Evolutionary conservation across 2,329 filamentous ascomycete genomes (phyloP), one percentile per base, ranked within the genome.

Genomic region (Drechslerella dactyloides): DNA sequence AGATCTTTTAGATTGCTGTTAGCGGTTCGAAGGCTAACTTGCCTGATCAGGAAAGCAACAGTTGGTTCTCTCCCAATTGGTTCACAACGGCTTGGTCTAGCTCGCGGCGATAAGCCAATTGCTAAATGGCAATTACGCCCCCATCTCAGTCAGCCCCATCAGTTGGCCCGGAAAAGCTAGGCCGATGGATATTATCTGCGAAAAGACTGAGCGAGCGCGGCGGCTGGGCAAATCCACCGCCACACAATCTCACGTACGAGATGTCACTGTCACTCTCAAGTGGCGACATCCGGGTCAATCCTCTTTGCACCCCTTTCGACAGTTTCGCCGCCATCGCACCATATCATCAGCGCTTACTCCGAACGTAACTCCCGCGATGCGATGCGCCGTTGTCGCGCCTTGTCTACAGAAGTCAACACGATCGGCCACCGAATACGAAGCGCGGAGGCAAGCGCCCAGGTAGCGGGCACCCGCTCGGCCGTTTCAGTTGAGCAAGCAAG

Each of bases 71-170:
- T 48, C 44, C 44, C 44, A 48, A 48, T 48, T 48, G 44, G 44
- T 23, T 5, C 44, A 17, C 17, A 17, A 48, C n/a, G 17, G n/a
- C 44, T 48, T 48, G 17, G 44, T 17, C 17, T 21, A 3, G 3
- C 44, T 21, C 4, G 19, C 44, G 44, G 44, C 44, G 44, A 48
- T 48, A 48, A 48, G 44, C 19, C 44, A 48, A 48, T 19, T 21
- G 44, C 15, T 48, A 5, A 33, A 19, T 21, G 17, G 8, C 17
- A 10, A 19, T 48, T 19, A 17, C n/a, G n/a, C n/a, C 44, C 44
- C 44, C 27, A 3, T 17, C 19, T 48, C 44, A n/a, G n/a, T 48
- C 44, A 48, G 44, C 44, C 44, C 44, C 44, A 48, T 48, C 44
- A 19, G 6, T 4, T 21, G 15, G 8, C 44, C 44, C 15, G 17